These are phyloP conservation scores for Boletus rubescentipes DNA, from an alignment of 768 basidiomycete species.

Conservation along the genomic window DNA sequence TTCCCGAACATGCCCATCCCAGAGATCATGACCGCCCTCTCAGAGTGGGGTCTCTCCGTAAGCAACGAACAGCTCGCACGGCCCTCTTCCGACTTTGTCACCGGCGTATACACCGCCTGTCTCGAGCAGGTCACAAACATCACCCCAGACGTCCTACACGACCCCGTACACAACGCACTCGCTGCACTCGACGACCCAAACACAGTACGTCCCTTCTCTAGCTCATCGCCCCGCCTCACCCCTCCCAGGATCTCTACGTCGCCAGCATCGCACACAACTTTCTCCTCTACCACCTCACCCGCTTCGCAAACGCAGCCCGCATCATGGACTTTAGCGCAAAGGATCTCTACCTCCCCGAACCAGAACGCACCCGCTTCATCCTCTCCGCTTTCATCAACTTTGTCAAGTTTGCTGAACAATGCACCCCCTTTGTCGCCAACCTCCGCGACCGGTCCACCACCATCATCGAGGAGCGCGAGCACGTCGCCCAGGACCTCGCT, in stretches of 20 bases:
- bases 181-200: conserved; percentile 50
- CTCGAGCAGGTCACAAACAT: conserved; percentile 71
- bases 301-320: conserved; percentile 71
- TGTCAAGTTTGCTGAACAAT: conserved; percentile 84
- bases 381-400: conserved; percentile 93
- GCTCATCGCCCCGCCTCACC: neutral
- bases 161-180: conserved; percentile 57
- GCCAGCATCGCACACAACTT: conserved; percentile 60
- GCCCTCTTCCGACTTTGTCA: conserved; percentile 71
- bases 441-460: conserved; percentile 59
- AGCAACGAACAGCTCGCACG: conserved; percentile 65
- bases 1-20: conserved; percentile 65
- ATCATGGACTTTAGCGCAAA: conserved; percentile 75
- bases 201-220: conserved; percentile 41
- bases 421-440: conserved; percentile 57
- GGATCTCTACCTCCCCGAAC: conserved; percentile 72
- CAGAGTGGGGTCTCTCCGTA: conserved; percentile 67
- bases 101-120: conserved; percentile 66
- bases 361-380: conserved; percentile 68
- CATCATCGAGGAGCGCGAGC: conserved; percentile 61
- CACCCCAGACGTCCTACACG: conserved; percentile 54
- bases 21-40: conserved; percentile 65
- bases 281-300: conserved; percentile 69
- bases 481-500: conserved; percentile 46
- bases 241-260: conserved; percentile 60